Base-by-base conservation (phyloP, 345 rosid species). In the Lumnitzera littorea region DNA sequence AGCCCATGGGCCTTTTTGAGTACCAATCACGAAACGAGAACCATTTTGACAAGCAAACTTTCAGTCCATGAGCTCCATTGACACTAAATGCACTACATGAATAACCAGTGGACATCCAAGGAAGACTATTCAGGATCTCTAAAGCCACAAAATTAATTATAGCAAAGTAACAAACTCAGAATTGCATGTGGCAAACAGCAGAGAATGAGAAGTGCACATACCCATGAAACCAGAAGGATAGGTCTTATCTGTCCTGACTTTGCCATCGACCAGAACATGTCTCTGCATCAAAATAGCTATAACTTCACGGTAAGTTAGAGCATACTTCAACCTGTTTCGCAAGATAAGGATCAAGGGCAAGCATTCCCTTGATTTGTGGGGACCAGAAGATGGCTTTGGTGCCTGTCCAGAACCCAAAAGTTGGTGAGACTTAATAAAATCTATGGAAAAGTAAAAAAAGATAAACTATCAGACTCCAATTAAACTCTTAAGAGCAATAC, bases 361-460 rank as follows among this genome's bases (percentile, higher is more conserved):
- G 24, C 55, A 52, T 25, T 52, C 55, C 55, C 55, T 52, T 23
- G 55, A 52, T 52, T 52, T 52, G 55, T 52, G 55, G 25, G 55
- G 55, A 15, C 55, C 55, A 52, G 55, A 52, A 16, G 55, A 52
- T 52, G 55, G 55, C 25, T 52, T 52, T 10, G 55, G 55, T 16
- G 55, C 55, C 55, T 52, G 25, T 10, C 2, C 1, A 16, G 11
- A 36, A 36, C 43, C 43, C 5, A 52, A 52, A 52, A 15, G 3
- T 16, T 5, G 0, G 20, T 16, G 25, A 52, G 6, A 52, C 24
- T 1, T 7, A 23, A 52, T 23, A 23, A 11, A 17, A 2, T 16
- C 25, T 12, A 52, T 3, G 24, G 6, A 52, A 5, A 52, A n/a
- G 20, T 2, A 52, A 6, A 52, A 13, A 52, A n/a, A 52, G 13